Base-by-base conservation (phyloP, 2,329 filamentous ascomycete genomes). In the Penicillium sp. region DNA sequence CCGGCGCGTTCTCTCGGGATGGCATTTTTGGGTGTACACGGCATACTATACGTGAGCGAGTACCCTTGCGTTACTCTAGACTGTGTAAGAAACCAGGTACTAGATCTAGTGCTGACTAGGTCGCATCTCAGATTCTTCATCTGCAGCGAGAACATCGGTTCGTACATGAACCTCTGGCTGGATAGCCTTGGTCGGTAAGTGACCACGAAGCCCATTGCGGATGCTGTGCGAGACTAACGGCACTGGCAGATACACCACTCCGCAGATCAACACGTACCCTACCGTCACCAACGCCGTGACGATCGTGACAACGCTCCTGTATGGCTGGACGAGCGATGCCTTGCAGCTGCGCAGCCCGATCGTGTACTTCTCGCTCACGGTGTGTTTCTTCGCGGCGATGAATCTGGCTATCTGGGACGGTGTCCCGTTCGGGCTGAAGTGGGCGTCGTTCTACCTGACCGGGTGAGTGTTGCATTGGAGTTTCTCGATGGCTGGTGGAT, bases 271-370 rank as follows among this genome's bases (percentile, higher is more conserved):
- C 16, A 17, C 29, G 9, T 32, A 32, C 11, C 15, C 29, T 16
- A 17, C 29, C 15, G 29, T 32, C 7, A 32, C 16, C 9, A 32
- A 32, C 16, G 29, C 29, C 7, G 10, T 32, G 6, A 32, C 29
- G 4, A 32, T 32, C 16, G 29, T 32, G n/a, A 17, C 29, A 15
- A 17, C 29, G 9, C 11, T 32, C 7, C n/a, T 32, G 6, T 32
- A 32, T 17, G 29, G 29, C n/a, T 32, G 29, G 29, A 17, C 29
- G 4, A 32, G 29, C 29, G 29, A 32, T 11, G 29, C 29, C 6
- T 7, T 32, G 7, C 15, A 32, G 16, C 8, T 15, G n/a, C 13
- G 29, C 10, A 32, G 15, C 16, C 29, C 29, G 6, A 32, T 32
- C 11, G 29, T 17, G 10, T 32, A 23, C 11, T 23, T 23, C 21